A percentile compares a stretch with the other conserved stretches of the same genome.
These are phyloP conservation scores for Aspergillus sp. DNA, from an alignment of 2,329 filamentous ascomycete genomes.

Conservation along the genomic window DNA sequence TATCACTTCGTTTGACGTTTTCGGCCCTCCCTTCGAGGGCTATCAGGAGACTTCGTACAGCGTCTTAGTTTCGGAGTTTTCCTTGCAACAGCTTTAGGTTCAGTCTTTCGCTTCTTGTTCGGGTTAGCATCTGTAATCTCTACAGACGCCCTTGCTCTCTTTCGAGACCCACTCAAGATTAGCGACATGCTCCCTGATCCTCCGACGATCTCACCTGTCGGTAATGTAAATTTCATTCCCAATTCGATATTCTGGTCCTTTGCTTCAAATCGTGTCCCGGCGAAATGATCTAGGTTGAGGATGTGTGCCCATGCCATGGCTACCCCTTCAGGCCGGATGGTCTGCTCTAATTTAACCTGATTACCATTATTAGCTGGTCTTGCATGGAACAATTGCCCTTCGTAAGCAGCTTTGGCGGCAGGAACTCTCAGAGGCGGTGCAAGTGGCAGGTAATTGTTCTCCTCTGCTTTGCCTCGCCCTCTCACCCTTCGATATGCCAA, in stretches of 20 bases:
- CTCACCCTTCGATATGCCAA: slow-evolving; percentile 13
- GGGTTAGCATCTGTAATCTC: no score
- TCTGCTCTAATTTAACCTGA: background rate
- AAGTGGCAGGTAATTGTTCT: background rate
- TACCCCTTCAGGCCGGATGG: background rate
- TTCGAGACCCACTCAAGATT: background rate
- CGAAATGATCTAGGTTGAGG: background rate
- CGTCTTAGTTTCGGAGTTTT: background rate
- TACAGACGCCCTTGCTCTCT: background rate
- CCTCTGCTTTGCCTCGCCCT: background rate
- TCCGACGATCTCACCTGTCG: slow-evolving; percentile 8
- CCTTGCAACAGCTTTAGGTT: background rate
- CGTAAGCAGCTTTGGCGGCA: background rate
- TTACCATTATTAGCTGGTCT: background rate
- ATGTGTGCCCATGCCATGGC: background rate
- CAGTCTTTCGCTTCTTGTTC: no score
- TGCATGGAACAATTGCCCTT: no score
- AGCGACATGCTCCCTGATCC: slow-evolving; percentile 8
- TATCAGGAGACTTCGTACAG: no score
- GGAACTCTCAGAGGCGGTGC: background rate
- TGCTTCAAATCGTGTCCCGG: background rate
- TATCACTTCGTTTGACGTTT: no score
- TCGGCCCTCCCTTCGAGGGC: no score
- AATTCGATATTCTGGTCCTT: slow-evolving; percentile 3
- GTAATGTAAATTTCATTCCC: slow-evolving; percentile 4